These are phyloP conservation scores for Fusarium chaquense DNA, from an alignment of 2,329 filamentous ascomycete genomes.

Conservation along the genomic window DNA sequence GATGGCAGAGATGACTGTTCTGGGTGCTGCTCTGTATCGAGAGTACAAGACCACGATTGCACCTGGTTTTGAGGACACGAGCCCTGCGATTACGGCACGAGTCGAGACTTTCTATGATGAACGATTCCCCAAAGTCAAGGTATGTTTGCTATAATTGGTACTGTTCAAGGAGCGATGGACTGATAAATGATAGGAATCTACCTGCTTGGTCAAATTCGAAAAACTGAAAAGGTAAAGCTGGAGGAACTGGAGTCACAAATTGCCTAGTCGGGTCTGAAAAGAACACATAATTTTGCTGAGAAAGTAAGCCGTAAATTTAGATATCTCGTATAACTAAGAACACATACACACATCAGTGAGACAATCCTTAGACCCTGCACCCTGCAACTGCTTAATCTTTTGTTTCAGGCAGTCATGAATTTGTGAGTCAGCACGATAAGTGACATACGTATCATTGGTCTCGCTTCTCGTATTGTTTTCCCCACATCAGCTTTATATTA, in stretches of 20 bases:
- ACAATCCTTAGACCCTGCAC: neutral
- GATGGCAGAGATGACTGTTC: constrained; percentile 43
- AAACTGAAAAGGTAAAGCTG: neutral
- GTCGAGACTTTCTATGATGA: constrained; percentile 45
- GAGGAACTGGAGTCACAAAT: neutral
- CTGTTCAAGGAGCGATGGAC: rapidly evolving
- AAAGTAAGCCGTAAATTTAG: neutral
- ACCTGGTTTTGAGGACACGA: constrained; percentile 25
- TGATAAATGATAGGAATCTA: constrained; percentile 20
- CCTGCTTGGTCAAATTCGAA: constrained; percentile 36
- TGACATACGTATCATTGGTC: neutral
- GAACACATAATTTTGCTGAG: neutral
- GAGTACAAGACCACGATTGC: constrained; percentile 30
- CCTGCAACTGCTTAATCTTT: neutral
- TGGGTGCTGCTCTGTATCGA: constrained; percentile 33
- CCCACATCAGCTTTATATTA: neutral
- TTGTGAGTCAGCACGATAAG: neutral
- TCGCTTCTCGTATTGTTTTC: neutral
- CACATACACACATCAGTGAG: neutral
- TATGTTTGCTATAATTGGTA: neutral
- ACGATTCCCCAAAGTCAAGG: constrained; percentile 27
- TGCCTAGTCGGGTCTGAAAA: rapidly evolving
- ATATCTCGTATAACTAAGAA: neutral
- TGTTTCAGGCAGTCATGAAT: neutral
- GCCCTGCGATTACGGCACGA: constrained; percentile 38